A percentile compares a stretch with the other conserved stretches of the same genome.
phyloP scores from a whole-genome alignment of 2,329 filamentous ascomycete genomes.

The Fusarium zealandicum region DNA sequence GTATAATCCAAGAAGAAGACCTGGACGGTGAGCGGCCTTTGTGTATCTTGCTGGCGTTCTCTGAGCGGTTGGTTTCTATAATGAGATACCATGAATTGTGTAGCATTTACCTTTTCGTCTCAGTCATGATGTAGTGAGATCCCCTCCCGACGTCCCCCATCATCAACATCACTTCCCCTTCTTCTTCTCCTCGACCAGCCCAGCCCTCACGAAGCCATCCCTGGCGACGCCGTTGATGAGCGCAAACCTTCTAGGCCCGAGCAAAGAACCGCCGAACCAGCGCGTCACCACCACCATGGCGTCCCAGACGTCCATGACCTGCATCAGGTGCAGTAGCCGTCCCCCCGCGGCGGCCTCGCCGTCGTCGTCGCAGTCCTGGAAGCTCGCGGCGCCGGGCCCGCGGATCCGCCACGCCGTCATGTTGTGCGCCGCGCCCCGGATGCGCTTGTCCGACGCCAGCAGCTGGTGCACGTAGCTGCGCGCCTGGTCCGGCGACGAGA shows the following conservation, averaged over 20 bases:
- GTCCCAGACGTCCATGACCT: slow-evolving; percentile 93
- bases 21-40: slow-evolving; percentile 13
- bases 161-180: slow-evolving; percentile 43
- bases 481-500: slow-evolving; percentile 75
- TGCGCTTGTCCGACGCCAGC: slow-evolving; percentile 81
- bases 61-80: slow-evolving; percentile 25
- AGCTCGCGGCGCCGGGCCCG: slow-evolving; percentile 60
- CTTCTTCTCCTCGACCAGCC: slow-evolving; percentile 65
- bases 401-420: slow-evolving; percentile 93
- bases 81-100: slow-evolving; percentile 36
- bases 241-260: slow-evolving; percentile 89
- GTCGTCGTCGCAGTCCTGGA: slow-evolving; percentile 95
- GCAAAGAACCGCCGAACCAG: slow-evolving; percentile 92
- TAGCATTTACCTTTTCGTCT: neutral
- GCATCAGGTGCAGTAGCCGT: slow-evolving; percentile 86
- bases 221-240: slow-evolving; percentile 87
- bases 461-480: slow-evolving; percentile 76
- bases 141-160: slow-evolving; percentile 36
- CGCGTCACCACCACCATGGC: slow-evolving; percentile 90
- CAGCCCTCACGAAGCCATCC: slow-evolving; percentile 82
- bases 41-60: slow-evolving; percentile 30
- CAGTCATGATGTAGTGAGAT: neutral
- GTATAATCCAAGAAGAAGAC: slow-evolving; percentile 10
- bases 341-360: slow-evolving; percentile 92
- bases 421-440: slow-evolving; percentile 90